Conservation (phyloP, 116 monocot genomes). For the Cymodocea nodosa region DNA sequence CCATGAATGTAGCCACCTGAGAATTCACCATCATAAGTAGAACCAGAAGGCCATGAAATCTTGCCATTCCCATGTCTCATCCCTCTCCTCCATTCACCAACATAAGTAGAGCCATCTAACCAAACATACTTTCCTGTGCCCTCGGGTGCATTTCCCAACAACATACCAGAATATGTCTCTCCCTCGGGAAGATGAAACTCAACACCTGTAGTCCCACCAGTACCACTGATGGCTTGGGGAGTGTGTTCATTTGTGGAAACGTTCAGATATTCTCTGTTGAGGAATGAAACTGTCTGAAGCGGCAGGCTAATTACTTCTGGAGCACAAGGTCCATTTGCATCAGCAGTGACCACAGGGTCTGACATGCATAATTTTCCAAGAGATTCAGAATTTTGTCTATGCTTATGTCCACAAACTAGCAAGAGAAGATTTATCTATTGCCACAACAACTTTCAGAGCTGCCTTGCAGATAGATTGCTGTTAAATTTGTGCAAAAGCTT, state of each 20-base stretch:
- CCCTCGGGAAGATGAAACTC: conserved; percentile 23
- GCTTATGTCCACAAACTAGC: too few species aligned
- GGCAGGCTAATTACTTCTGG: conserved; percentile 15
- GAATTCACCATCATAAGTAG: conserved; percentile 73
- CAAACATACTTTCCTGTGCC: conserved; percentile 77
- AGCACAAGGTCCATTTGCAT: conserved; percentile 18
- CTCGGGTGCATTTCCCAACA: conserved; percentile 47
- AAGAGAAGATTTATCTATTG: too few species aligned
- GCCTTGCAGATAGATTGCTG: too few species aligned
- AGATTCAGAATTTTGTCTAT: conserved; percentile 1
- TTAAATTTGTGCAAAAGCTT: too few species aligned
- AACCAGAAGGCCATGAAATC: conserved; percentile 58
- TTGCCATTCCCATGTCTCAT: conserved; percentile 81
- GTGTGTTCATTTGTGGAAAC: conserved; percentile 24
- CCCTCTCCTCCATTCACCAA: conserved; percentile 77
- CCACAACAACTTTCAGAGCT: too few species aligned
- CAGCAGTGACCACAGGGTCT: conserved; percentile 19
- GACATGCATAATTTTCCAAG: conserved; percentile 54
- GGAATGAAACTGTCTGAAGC: conserved; percentile 15
- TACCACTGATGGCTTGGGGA: conserved; percentile 4
- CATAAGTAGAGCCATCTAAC: conserved; percentile 66
- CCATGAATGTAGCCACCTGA: conserved; percentile 75
- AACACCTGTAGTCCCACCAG: conserved; percentile 15
- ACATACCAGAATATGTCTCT: conserved; percentile 53
- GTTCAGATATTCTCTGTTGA: conserved; percentile 13